phyloP scores from a whole-genome alignment of 441 rosid species.

The Gossypium laxum region DNA sequence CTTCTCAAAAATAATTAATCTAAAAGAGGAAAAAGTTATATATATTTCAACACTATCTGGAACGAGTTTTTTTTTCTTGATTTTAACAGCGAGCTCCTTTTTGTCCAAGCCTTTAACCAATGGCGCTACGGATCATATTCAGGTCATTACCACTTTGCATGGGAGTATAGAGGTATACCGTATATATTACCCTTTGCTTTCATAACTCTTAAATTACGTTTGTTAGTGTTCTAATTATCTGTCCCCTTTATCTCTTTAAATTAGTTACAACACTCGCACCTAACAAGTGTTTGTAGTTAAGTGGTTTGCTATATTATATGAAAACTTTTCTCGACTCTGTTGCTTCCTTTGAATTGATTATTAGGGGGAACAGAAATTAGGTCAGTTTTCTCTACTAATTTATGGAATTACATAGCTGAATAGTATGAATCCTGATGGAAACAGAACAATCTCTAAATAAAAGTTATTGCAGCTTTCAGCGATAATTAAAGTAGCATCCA shows the following conservation, averaged over 20 bases:
- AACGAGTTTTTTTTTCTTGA: neutral
- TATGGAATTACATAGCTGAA: neutral
- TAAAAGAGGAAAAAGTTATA: neutral
- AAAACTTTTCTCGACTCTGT: neutral
- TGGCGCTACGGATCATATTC: constrained; percentile 16
- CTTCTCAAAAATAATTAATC: neutral
- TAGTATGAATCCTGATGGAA: neutral
- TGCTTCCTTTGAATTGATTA: neutral
- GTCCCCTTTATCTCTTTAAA: neutral
- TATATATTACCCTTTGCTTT: constrained; percentile 6
- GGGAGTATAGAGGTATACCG: constrained; percentile 36
- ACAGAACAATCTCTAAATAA: neutral
- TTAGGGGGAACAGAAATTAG: neutral
- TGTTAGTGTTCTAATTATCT: neutral
- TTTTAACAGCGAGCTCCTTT: neutral
- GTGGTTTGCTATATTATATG: too few relatives aligned
- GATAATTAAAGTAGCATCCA: neutral
- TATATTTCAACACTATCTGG: neutral
- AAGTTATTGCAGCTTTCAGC: neutral
- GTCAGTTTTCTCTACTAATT: neutral
- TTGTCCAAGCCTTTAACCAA: too few relatives aligned
- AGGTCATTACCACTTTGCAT: constrained; percentile 52
- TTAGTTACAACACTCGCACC: neutral
- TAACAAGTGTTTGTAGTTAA: neutral
- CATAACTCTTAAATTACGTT: neutral